phyloP scores from a whole-genome alignment of 2,329 filamentous ascomycete species.

The Neophaeococcomyces aloes region DNA sequence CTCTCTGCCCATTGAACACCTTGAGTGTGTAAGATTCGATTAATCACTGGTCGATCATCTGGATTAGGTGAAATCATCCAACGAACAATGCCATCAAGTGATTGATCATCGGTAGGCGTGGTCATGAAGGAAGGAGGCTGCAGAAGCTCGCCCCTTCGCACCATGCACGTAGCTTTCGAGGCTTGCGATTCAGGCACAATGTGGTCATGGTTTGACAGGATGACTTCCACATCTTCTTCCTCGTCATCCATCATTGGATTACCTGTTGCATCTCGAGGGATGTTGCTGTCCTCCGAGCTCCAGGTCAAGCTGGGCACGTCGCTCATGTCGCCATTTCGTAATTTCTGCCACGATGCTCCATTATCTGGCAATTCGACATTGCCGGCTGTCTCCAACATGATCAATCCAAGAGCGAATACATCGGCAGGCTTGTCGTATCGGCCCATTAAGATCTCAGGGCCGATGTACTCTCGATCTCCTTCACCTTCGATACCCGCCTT shows the following conservation, averaged over 20 bases:
- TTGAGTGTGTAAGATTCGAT: slow-evolving; percentile 60
- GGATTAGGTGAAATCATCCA: slow-evolving; percentile 81
- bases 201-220: slow-evolving; percentile 23
- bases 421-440: slow-evolving; percentile 84
- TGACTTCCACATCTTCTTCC: slow-evolving; percentile 26
- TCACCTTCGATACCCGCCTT: slow-evolving; percentile 71
- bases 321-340: slow-evolving; percentile 79
- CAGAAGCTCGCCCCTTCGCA: slow-evolving; percentile 47
- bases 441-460: slow-evolving; percentile 79
- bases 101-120: slow-evolving; percentile 59
- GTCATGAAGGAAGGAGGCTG: slow-evolving; percentile 81
- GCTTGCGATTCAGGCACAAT: slow-evolving; percentile 17
- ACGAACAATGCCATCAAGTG: slow-evolving; percentile 71
- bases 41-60: slow-evolving; percentile 58
- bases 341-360: slow-evolving; percentile 77
- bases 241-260: slow-evolving; percentile 47
- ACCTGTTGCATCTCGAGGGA: slow-evolving; percentile 64
- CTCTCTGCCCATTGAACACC: slow-evolving; percentile 70
- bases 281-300: slow-evolving; percentile 57
- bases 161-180: slow-evolving; percentile 24
- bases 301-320: slow-evolving; percentile 81
- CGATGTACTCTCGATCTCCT: slow-evolving; percentile 93
- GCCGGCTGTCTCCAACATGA: slow-evolving; percentile 86
- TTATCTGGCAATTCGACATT: slow-evolving; percentile 93
- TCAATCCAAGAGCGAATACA: slow-evolving; percentile 85